phyloP scores from a whole-genome alignment of 768 basidiomycete species.

The Rhizopogon vinicolor region DNA sequence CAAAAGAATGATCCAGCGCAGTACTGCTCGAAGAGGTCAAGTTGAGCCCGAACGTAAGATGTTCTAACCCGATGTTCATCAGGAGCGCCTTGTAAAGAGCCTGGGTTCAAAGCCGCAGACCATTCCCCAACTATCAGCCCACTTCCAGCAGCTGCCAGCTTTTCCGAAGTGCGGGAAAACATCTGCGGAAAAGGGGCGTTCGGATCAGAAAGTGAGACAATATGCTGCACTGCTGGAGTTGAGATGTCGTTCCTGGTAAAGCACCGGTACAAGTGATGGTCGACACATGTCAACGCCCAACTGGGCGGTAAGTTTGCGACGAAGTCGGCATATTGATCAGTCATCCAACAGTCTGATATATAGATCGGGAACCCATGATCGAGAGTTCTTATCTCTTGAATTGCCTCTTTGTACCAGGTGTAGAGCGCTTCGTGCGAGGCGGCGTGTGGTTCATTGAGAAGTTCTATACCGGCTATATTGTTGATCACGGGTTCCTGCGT shows the following conservation, averaged over 20 bases:
- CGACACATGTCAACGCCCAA: slow-evolving; percentile 51
- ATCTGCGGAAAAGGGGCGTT: slow-evolving; percentile 34
- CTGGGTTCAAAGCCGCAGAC: slow-evolving; percentile 70
- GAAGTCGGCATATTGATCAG: slow-evolving; percentile 57
- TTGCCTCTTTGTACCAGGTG: slow-evolving; percentile 58
- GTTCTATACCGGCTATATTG: slow-evolving; percentile 52
- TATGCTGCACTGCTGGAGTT: slow-evolving; percentile 52
- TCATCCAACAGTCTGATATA: slow-evolving; percentile 73
- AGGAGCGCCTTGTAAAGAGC: slow-evolving; percentile 45
- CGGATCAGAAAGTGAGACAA: slow-evolving; percentile 38
- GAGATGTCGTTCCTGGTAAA: slow-evolving; percentile 58
- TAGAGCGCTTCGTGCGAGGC: slow-evolving; percentile 45
- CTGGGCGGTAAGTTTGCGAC: slow-evolving; percentile 30
- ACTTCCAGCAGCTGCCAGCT: slow-evolving; percentile 37
- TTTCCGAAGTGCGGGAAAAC: slow-evolving; percentile 33
- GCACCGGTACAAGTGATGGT: slow-evolving; percentile 83
- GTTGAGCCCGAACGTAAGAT: slow-evolving; percentile 57
- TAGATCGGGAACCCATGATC: slow-evolving; percentile 62
- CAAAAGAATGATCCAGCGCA: slow-evolving; percentile 83
- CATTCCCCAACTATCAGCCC: slow-evolving; percentile 73
- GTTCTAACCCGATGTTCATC: slow-evolving; percentile 38
- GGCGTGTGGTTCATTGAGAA: slow-evolving; percentile 58
- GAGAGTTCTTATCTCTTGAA: slow-evolving; percentile 46
- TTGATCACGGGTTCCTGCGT: slow-evolving; percentile 36
- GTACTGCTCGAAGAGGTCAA: slow-evolving; percentile 55